These are phyloP conservation scores for Mycena latifolia DNA, from an alignment of 768 basidiomycete genomes.

Conservation along the genomic window DNA sequence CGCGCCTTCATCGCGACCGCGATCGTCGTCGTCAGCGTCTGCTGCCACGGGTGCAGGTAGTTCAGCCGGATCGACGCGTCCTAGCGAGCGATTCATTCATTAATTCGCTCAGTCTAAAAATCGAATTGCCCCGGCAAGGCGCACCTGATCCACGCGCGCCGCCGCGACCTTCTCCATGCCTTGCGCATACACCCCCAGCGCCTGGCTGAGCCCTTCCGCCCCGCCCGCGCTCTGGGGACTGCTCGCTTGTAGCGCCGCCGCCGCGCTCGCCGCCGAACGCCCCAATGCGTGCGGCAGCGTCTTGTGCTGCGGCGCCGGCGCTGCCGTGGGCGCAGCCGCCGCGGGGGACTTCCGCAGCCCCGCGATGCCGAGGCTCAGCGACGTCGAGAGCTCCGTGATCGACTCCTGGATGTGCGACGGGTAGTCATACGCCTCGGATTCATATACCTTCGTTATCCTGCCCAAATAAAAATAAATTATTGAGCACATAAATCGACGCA, in stretches of 20 bases:
- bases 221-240: constrained; percentile 57
- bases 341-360: constrained; percentile 78
- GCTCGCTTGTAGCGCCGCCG: constrained; percentile 56
- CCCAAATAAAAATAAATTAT: background rate
- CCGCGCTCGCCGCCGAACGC: constrained; percentile 78
- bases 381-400: constrained; percentile 77
- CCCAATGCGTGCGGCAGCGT: constrained; percentile 95
- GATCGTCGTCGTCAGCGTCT: constrained; percentile 86
- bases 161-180: constrained; percentile 87
- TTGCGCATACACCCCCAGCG: constrained; percentile 79
- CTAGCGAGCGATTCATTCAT: constrained; percentile 12
- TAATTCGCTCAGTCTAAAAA: no score
- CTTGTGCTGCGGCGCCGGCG: constrained; percentile 84
- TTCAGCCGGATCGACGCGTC: constrained; percentile 76
- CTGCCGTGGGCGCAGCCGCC: constrained; percentile 67
- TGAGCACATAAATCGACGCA: no score
- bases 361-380: constrained; percentile 80
- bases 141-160: constrained; percentile 78
- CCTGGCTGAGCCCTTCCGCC: constrained; percentile 70
- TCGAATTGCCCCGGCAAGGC: background rate
- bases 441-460: constrained; percentile 92
- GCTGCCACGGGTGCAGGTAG: constrained; percentile 89
- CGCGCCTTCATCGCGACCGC: constrained; percentile 94
- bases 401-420: constrained; percentile 91
- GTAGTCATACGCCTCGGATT: constrained; percentile 90